These are phyloP conservation scores for Backusella australiensis DNA, from an alignment of 192 early-diverging fungal species.

Conservation along the genomic window DNA sequence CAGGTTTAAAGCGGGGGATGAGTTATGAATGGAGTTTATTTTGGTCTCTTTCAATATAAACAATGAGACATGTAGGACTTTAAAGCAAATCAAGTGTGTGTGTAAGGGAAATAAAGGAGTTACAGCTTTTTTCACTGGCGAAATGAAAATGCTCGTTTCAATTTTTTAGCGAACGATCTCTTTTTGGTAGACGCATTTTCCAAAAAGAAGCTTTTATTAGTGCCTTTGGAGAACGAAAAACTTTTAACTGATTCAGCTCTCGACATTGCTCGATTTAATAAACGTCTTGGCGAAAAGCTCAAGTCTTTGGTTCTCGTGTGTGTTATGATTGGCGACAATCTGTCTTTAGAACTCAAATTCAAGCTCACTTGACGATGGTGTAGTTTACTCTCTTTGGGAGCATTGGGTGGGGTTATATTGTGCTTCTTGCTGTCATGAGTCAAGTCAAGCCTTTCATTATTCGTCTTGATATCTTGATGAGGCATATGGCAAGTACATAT, in stretches of 20 bases:
- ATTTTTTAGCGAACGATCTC: background rate
- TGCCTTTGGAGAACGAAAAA: background rate
- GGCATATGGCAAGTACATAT: background rate
- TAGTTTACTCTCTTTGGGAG: background rate
- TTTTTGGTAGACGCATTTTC: background rate
- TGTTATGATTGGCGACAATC: background rate
- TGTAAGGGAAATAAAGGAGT: background rate
- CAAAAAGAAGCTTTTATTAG: background rate
- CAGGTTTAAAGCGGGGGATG: background rate
- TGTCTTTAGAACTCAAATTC: conserved; percentile 3
- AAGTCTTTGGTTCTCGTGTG: background rate
- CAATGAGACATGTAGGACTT: conserved; percentile 1
- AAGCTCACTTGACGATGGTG: background rate
- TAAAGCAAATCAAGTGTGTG: background rate
- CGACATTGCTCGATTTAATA: conserved; percentile 5
- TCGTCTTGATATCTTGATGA: background rate
- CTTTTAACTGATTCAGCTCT: background rate
- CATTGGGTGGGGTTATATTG: background rate
- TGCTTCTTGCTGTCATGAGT: no score
- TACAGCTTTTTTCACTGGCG: background rate
- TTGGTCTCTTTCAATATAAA: background rate
- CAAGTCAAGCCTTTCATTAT: background rate
- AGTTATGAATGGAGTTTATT: background rate
- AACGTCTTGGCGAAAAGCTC: conserved; percentile 5
- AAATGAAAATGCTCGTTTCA: conserved; percentile 4